Percentiles rank a stretch among this genome's conserved stretches.
Conservation (phyloP, 2,329 filamentous ascomycete genomes). For the Beauveria medogensis region DNA sequence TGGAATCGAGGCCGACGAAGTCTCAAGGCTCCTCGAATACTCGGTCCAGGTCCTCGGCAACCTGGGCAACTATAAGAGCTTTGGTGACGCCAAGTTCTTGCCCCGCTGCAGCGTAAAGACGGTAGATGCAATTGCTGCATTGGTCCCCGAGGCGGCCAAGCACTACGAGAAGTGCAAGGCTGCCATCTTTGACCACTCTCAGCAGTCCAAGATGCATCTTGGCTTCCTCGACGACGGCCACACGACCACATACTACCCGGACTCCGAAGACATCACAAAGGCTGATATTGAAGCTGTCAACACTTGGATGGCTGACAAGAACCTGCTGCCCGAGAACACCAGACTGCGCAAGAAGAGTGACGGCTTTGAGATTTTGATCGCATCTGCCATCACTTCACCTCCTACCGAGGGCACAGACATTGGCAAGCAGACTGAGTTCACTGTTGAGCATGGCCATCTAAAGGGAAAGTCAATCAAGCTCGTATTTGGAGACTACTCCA, state of each 20-base stretch:
- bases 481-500: constrained; percentile 65
- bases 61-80: constrained; percentile 78
- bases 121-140: constrained; percentile 56
- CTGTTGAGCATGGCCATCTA: constrained; percentile 49
- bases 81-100: constrained; percentile 78
- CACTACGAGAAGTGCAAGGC: constrained; percentile 62
- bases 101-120: constrained; percentile 58
- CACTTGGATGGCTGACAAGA: constrained; percentile 64
- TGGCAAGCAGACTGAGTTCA: constrained; percentile 55
- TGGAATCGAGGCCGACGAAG: constrained; percentile 53
- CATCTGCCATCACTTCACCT: constrained; percentile 54
- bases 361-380: constrained; percentile 66
- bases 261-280: constrained; percentile 66
- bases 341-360: constrained; percentile 61
- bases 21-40: constrained; percentile 67
- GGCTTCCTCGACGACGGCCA: constrained; percentile 69
- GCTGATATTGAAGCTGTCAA: constrained; percentile 65
- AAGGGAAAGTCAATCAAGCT: constrained; percentile 62
- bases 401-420: constrained; percentile 59
- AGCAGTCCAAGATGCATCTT: constrained; percentile 61
- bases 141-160: constrained; percentile 50
- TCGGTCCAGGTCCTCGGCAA: constrained; percentile 73
- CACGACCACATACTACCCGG: constrained; percentile 75
- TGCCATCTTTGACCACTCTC: constrained; percentile 61
- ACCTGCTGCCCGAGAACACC: constrained; percentile 68